Conservation (phyloP, 306 rosid genomes). For the Cicer bijugum region DNA sequence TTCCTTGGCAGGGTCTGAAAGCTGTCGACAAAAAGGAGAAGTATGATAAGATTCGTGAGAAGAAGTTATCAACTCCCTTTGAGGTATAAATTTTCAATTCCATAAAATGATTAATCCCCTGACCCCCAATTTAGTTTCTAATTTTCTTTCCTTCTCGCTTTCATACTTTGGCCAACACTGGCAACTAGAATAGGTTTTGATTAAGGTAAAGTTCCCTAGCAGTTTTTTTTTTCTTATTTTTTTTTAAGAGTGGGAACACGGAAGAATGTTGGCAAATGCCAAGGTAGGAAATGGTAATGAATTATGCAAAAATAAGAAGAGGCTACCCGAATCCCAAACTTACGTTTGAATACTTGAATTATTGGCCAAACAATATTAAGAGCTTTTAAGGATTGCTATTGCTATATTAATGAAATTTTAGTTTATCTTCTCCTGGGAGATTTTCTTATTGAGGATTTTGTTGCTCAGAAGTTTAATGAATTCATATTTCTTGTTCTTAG, state of each 20-base stretch:
- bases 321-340: slow-evolving; percentile 12
- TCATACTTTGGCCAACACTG: slow-evolving; percentile 10
- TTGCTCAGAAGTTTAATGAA: slow-evolving; percentile 40
- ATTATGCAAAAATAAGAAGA: slow-evolving; percentile 33
- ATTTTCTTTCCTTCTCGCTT: neutral
- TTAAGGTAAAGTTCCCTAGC: neutral
- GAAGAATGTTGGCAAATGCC: slow-evolving; percentile 1
- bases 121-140: neutral
- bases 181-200: slow-evolving; percentile 29
- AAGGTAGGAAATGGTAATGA: slow-evolving; percentile 14
- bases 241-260: slow-evolving; percentile 4
- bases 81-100: slow-evolving; percentile 57
- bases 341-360: too few species aligned
- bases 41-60: slow-evolving; percentile 81
- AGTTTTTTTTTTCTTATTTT: neutral
- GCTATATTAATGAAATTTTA: slow-evolving; percentile 1
- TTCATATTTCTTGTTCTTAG: slow-evolving; percentile 49
- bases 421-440: slow-evolving; percentile 15
- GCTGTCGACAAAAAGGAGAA: slow-evolving; percentile 80
- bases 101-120: slow-evolving; percentile 5
- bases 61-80: slow-evolving; percentile 75
- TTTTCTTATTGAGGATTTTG: slow-evolving; percentile 33
- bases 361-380: slow-evolving; percentile 27
- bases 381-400: slow-evolving; percentile 22
- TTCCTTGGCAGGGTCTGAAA: slow-evolving; percentile 95